These are phyloP conservation scores for Malus sieversii DNA, from an alignment of 306 rosid species.

Conservation along the genomic window DNA sequence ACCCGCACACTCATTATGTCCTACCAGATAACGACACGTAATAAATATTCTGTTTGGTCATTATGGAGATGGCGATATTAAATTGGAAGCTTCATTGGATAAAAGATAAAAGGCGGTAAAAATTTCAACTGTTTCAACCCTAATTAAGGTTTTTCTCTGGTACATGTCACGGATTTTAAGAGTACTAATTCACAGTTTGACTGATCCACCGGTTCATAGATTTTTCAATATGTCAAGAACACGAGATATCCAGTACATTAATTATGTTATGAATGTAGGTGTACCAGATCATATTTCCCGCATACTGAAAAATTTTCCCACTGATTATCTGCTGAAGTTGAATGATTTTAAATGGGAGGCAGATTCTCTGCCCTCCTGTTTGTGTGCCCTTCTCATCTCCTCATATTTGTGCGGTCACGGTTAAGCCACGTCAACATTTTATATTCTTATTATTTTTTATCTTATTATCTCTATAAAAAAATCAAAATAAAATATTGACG, in stretches of 20 bases:
- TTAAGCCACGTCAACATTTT: too few relatives aligned
- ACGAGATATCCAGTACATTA: too few relatives aligned
- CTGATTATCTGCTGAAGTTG: not conserved
- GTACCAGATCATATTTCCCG: too few relatives aligned
- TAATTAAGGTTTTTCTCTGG: not conserved
- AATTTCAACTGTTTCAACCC: not conserved
- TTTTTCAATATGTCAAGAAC: too few relatives aligned
- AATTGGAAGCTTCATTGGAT: not conserved
- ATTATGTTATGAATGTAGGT: too few relatives aligned
- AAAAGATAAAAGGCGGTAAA: not conserved
- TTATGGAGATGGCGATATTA: not conserved
- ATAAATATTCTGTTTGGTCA: not conserved
- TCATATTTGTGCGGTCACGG: too few relatives aligned
- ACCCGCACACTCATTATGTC: not conserved
- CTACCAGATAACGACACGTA: not conserved
- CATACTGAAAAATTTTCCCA: rapidly evolving
- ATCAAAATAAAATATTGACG: too few relatives aligned
- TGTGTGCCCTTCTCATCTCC: too few relatives aligned
- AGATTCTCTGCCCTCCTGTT: too few relatives aligned
- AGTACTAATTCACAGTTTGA: not conserved
- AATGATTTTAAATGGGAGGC: not conserved
- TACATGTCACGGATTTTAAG: not conserved
- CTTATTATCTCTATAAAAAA: too few relatives aligned
- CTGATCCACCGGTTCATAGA: not conserved
- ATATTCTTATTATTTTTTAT: too few relatives aligned